Conservation (phyloP, 352 stramenopile genomes). For the Pythium dissotocum region DNA sequence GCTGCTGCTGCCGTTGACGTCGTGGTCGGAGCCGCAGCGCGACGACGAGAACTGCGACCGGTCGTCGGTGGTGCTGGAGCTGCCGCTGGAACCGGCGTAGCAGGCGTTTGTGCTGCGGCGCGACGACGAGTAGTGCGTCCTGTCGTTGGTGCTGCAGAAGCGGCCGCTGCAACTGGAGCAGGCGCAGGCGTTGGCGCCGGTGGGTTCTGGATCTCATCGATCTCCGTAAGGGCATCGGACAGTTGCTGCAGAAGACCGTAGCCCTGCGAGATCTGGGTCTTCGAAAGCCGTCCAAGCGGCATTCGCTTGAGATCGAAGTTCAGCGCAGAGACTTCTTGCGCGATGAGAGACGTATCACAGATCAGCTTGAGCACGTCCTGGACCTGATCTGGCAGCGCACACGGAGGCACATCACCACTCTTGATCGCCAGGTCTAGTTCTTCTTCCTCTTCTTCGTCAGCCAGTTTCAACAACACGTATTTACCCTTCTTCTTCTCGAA, state of each 20-base stretch:
- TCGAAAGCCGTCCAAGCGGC: constrained; percentile 44
- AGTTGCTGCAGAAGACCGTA: constrained; percentile 59
- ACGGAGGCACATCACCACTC: constrained; percentile 11
- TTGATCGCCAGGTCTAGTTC: constrained; percentile 7
- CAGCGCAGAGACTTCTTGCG: constrained; percentile 33
- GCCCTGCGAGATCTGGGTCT: constrained; percentile 62
- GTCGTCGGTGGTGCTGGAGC: not conserved
- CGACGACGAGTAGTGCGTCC: constrained; percentile 8
- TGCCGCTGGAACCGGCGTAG: not conserved
- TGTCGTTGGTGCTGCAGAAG: constrained; percentile 6
- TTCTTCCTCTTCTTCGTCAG: constrained; percentile 20
- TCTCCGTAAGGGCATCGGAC: constrained; percentile 40
- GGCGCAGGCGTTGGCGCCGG: not conserved
- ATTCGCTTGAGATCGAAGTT: constrained; percentile 40
- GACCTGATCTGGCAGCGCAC: constrained; percentile 16
- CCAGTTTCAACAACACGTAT: constrained; percentile 59
- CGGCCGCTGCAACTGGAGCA: constrained; percentile 2
- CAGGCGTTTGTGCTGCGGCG: not conserved
- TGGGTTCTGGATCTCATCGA: constrained; percentile 38
- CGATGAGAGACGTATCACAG: constrained; percentile 32
- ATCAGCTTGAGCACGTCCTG: constrained; percentile 35
- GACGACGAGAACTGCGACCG: no score
- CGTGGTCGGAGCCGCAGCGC: no score
- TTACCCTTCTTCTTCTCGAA: constrained; percentile 59
- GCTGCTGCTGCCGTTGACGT: not conserved